Conservation (phyloP, 768 basidiomycete genomes). For the Leccinum obscurum region DNA sequence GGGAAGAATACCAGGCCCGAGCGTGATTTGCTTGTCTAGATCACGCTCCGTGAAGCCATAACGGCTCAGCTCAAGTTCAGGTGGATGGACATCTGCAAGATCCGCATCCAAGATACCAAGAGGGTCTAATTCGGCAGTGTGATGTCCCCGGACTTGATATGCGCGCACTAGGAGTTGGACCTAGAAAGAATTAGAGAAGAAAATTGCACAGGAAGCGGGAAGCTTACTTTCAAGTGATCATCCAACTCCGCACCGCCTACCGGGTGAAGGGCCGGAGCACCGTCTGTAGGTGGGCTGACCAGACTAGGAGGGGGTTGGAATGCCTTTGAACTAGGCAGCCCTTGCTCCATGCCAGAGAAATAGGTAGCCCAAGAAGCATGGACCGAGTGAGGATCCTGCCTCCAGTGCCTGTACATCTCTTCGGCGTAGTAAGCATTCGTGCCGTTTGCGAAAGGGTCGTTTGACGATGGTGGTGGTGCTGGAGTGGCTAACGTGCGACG, state of each 20-base stretch:
- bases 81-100: constrained; percentile 72
- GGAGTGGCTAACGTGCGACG: constrained; percentile 48
- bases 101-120: constrained; percentile 92
- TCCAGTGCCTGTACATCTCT: constrained; percentile 95
- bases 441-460: constrained; percentile 89
- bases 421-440: constrained; percentile 95
- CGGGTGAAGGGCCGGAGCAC: constrained; percentile 73
- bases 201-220: not conserved
- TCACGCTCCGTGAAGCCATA: constrained; percentile 96
- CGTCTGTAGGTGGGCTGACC: constrained; percentile 71
- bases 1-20: constrained; percentile 95
- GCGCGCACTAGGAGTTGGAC: constrained; percentile 97
- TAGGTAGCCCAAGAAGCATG: constrained; percentile 95
- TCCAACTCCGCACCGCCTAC: constrained; percentile 76
- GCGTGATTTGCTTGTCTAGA: constrained; percentile 89
- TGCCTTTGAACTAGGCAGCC: constrained; percentile 73
- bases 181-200: constrained; percentile 40
- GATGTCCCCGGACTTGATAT: constrained; percentile 98
- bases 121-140: constrained; percentile 93
- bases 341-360: constrained; percentile 91
- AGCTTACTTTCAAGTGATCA: constrained; percentile 87
- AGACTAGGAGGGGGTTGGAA: constrained; percentile 82
- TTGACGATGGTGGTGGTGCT: constrained; percentile 61
- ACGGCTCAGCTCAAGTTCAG: constrained; percentile 90
- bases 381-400: constrained; percentile 86